These are phyloP conservation scores for Delitschia confertaspora DNA, from an alignment of 495 filamentous ascomycete species.

Conservation along the genomic window DNA sequence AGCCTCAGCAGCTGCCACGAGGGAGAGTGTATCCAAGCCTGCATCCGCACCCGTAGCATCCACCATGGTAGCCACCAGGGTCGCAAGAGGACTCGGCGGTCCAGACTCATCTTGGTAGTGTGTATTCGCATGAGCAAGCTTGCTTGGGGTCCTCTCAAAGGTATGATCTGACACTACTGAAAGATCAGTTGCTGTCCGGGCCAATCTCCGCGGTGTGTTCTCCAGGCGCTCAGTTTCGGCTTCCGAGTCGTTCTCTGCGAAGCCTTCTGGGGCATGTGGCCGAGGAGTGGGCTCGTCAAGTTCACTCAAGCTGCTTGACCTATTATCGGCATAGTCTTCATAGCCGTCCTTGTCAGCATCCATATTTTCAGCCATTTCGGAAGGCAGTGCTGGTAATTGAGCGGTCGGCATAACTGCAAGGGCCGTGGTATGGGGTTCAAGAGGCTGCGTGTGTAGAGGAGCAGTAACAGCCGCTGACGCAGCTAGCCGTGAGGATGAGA, in stretches of 20 bases:
- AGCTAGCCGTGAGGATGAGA: constrained; percentile 3
- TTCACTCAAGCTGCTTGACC: constrained; percentile 78
- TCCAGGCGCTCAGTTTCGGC: constrained; percentile 94
- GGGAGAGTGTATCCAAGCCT: constrained; percentile 16
- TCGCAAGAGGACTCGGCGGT: constrained; percentile 6
- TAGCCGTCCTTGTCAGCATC: background rate
- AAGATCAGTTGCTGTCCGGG: constrained; percentile 14
- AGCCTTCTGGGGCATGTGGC: constrained; percentile 20
- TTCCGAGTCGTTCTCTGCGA: constrained; percentile 76
- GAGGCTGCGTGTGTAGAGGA: too few species aligned
- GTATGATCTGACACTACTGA: constrained; percentile 20
- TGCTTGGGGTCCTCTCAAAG: constrained; percentile 34
- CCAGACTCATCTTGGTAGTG: constrained; percentile 19
- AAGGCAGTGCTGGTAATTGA: constrained; percentile 1
- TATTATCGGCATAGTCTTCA: constrained; percentile 29
- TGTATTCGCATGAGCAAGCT: constrained; percentile 20
- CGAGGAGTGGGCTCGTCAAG: constrained; percentile 42
- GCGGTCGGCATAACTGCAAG: constrained; percentile 4
- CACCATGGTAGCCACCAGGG: background rate
- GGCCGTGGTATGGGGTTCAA: constrained; percentile 1
- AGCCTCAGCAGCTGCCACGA: constrained; percentile 15
- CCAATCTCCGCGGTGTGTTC: constrained; percentile 69
- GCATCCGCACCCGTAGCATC: constrained; percentile 4
- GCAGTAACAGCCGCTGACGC: constrained; percentile 1
- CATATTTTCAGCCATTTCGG: background rate